A percentile compares a stretch with the other conserved stretches of the same genome.
These are phyloP conservation scores for Gnomoniopsis smithogilvyi DNA, from an alignment of 2,329 filamentous ascomycete species.

Conservation along the genomic window DNA sequence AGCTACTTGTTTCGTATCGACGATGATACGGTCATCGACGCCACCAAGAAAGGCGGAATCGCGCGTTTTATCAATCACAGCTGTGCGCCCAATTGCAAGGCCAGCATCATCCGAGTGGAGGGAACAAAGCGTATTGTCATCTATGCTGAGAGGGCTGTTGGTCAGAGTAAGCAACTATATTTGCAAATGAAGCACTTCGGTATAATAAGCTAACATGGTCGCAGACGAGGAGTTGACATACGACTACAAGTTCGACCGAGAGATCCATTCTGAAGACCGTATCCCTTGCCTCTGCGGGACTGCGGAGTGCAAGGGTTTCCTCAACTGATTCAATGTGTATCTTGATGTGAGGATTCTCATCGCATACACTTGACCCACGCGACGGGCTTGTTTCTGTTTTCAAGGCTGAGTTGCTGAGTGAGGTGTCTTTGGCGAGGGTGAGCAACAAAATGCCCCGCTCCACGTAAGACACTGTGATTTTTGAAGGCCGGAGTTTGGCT, in stretches of 20 bases:
- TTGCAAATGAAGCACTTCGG: background rate
- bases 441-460: background rate
- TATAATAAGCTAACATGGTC: background rate
- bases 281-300: constrained; percentile 98
- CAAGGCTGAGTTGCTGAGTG: background rate
- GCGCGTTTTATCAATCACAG: constrained; percentile 98
- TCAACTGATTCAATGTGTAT: constrained; percentile 65
- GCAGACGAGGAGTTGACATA: constrained; percentile 98
- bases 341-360: background rate
- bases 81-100: constrained; percentile 97
- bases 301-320: constrained; percentile 95
- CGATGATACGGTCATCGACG: constrained; percentile 95
- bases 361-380: background rate
- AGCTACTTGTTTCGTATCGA: constrained; percentile 98
- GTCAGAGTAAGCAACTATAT: constrained; percentile 67
- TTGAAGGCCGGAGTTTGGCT: constrained; percentile 1
- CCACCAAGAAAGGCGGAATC: constrained; percentile 97
- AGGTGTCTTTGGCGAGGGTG: background rate
- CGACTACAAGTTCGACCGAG: constrained; percentile 99
- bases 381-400: background rate
- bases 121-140: constrained; percentile 98
- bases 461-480: background rate
- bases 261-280: constrained; percentile 89
- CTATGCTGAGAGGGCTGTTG: constrained; percentile 93
- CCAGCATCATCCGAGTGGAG: constrained; percentile 98